These are phyloP conservation scores for Fusarium stilboides DNA, from an alignment of 2,329 filamentous ascomycete genomes.

Conservation along the genomic window DNA sequence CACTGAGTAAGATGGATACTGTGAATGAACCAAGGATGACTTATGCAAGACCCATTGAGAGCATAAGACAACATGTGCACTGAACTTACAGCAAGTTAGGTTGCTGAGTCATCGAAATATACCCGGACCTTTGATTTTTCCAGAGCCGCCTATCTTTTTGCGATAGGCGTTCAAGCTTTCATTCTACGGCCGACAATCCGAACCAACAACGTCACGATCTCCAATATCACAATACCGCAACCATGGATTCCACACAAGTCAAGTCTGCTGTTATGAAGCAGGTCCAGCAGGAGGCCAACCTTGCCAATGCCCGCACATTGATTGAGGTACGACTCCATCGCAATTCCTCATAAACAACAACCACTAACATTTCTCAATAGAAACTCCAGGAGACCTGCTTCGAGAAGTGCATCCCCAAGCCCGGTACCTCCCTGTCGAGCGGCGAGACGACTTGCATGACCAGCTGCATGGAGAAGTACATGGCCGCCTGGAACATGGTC, in stretches of 20 bases:
- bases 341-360: conserved; percentile 22
- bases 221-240: conserved; percentile 43
- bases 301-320: conserved; percentile 77
- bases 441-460: conserved; percentile 80
- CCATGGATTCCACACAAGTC: conserved; percentile 71
- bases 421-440: conserved; percentile 76
- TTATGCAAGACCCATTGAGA: no score
- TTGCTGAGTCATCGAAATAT: conserved; percentile 32
- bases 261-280: conserved; percentile 77
- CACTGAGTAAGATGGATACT: neutral
- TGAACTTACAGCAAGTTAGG: neutral
- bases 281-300: conserved; percentile 74
- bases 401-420: conserved; percentile 80
- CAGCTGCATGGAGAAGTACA: conserved; percentile 88
- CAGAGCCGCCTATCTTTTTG: conserved; percentile 15
- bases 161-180: conserved; percentile 31
- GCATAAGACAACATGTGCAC: no score
- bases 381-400: conserved; percentile 89
- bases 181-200: conserved; percentile 25
- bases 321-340: conserved; percentile 70
- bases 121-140: conserved; percentile 38
- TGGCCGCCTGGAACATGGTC: conserved; percentile 83
- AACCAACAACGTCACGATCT: conserved; percentile 39
- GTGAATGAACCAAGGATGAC: neutral
- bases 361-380: conserved; percentile 57